phyloP scores from a whole-genome alignment of 768 basidiomycete genomes.

The Psilocybe azurescens region DNA sequence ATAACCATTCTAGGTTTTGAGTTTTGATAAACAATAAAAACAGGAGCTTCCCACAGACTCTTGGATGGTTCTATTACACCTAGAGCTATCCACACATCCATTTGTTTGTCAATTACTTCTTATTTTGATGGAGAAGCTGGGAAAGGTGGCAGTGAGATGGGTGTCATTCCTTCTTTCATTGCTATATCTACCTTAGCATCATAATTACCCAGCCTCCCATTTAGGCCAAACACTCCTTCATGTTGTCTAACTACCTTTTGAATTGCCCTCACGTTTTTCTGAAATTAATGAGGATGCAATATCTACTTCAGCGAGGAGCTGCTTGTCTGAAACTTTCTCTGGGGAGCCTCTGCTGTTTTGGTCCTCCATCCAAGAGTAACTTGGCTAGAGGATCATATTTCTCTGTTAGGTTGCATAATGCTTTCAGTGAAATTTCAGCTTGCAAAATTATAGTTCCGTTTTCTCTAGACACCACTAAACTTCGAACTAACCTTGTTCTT shows the following conservation, averaged over 20 bases:
- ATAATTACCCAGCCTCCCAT: conserved; percentile 8
- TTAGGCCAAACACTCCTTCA: conserved; percentile 1
- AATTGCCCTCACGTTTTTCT: conserved; percentile 3
- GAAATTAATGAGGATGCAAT: conserved; percentile 7
- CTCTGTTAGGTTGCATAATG: not conserved
- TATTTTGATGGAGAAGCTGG: conserved; percentile 30
- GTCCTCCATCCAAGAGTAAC: conserved; percentile 32
- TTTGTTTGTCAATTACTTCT: conserved; percentile 25
- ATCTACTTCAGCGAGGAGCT: too few species aligned
- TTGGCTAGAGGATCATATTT: conserved; percentile 19
- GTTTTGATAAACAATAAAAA: conserved; percentile 40
- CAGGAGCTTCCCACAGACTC: conserved; percentile 41
- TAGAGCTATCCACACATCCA: conserved; percentile 34
- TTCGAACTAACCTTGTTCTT: too few species aligned
- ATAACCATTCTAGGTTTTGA: conserved; percentile 41
- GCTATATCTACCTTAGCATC: conserved; percentile 15
- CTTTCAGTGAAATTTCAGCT: too few species aligned
- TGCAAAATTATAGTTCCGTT: too few species aligned
- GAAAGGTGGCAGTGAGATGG: conserved; percentile 31
- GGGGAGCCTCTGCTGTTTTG: conserved; percentile 34
- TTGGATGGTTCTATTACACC: conserved; percentile 44
- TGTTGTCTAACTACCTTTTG: not conserved
- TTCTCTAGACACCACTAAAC: too few species aligned
- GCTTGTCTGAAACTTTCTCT: too few species aligned
- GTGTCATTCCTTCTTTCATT: conserved; percentile 26